Base-by-base conservation (phyloP, 225 moss, liverwort and hornwort species). In the Bryum argenteum region DNA sequence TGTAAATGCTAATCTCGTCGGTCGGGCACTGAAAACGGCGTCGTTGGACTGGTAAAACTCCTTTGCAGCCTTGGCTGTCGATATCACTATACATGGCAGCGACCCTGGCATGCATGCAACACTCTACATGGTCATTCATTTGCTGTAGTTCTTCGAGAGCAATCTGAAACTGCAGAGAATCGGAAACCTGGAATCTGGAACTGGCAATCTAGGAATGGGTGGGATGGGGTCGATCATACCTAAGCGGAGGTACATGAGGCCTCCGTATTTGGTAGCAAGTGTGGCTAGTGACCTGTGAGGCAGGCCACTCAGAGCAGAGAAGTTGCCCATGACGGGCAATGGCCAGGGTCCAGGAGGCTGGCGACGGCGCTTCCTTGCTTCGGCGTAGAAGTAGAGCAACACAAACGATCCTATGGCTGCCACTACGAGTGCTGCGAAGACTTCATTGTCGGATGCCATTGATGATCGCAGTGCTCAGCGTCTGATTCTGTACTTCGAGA, bases 241-340 rank as follows among this genome's bases (percentile, higher is more conserved):
- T 17, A 70, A 15, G 40, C 52, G 74, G 55, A 79, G 78, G 39
- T 78, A 78, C 72, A 73, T 73, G 37, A 78, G 78, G 10, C 73
- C 67, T 40, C 78, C 78, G 7, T 68, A 61, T n/a, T 72, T 72
- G 72, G 44, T 54, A 2, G 78, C 54, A 11, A 78, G 72, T 0
- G 21, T 14, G 1, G 61, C 0, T 3, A 72, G 74, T 0, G 68
- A 50, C 21, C 50, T 20, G 57, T 74, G 74, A 26, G 79, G 73
- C 68, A 68, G 1, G 4, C 14, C 61, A 1, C 61, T 55, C 21
- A 73, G 16, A 17, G 16, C 63, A 63, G 28, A 64, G 52, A 74
- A 74, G 23, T 74, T 70, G 48, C 79, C 79, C 1, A 79, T 40
- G 3, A 74, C 41, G 1, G 73, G 73, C 67, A 62, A 79, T 17